Percentiles rank a stretch among this genome's conserved stretches.
These are phyloP conservation scores for Gomphus bonarii DNA, from an alignment of 1,284 basidiomycete genomes.

Conservation along the genomic window DNA sequence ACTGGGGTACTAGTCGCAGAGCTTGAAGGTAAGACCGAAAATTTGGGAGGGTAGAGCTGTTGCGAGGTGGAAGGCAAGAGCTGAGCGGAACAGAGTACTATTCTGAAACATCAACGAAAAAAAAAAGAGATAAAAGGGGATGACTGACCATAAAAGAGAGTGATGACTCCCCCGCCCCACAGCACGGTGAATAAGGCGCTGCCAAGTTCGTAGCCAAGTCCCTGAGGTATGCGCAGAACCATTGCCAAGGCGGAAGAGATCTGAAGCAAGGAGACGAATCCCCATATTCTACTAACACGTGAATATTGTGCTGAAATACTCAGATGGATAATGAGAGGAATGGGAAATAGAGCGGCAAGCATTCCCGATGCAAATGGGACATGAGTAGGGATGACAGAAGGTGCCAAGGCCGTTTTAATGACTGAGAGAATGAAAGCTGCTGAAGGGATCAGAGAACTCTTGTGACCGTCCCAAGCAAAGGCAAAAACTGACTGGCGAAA, in stretches of 20 bases:
- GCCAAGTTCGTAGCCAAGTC: neutral
- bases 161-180: constrained; percentile 6
- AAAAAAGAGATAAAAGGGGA: neutral
- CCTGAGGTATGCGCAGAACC: neutral
- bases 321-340: constrained; percentile 2
- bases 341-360: constrained; percentile 3
- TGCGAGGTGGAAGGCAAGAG: neutral
- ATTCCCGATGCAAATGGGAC: neutral
- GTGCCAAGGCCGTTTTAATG: neutral
- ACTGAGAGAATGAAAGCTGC: constrained; percentile 8
- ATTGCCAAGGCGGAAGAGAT: neutral
- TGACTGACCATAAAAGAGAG: constrained; percentile 7
- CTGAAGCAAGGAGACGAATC: constrained; percentile 5
- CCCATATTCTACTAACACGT: constrained; percentile 5
- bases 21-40: neutral
- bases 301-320: neutral
- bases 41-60: neutral
- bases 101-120: neutral
- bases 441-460: neutral
- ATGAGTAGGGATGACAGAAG: neutral
- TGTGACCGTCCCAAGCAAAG: neutral
- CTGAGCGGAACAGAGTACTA: neutral
- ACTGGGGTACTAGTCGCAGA: neutral
- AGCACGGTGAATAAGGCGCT: constrained; percentile 4
- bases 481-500: neutral